These are phyloP conservation scores for Endoconidiophora polonica DNA, from an alignment of 2,329 filamentous ascomycete genomes.

Conservation along the genomic window DNA sequence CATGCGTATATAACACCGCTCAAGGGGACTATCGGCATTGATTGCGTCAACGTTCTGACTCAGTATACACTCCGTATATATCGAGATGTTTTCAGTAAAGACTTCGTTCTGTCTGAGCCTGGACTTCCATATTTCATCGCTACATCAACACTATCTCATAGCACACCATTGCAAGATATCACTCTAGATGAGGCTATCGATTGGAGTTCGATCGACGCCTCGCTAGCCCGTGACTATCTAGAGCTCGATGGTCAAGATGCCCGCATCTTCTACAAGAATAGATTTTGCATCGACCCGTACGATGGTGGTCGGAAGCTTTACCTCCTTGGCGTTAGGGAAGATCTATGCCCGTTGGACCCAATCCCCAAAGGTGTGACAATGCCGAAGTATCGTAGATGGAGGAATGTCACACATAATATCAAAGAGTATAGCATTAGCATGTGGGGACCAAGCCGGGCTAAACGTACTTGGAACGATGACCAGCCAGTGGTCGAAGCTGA, in stretches of 20 bases:
- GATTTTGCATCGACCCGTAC: constrained; percentile 38
- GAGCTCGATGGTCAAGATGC: constrained; percentile 25
- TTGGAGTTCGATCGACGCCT: constrained; percentile 37
- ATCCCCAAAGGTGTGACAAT: constrained; percentile 41
- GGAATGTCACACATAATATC: constrained; percentile 39
- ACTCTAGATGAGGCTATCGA: constrained; percentile 30
- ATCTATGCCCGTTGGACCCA: constrained; percentile 46
- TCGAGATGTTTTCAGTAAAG: constrained; percentile 76
- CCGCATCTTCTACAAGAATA: constrained; percentile 34
- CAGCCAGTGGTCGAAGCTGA: constrained; percentile 72
- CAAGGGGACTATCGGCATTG: constrained; percentile 25
- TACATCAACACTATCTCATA: constrained; percentile 29
- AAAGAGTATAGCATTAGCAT: constrained; percentile 72
- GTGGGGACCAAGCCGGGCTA: constrained; percentile 40
- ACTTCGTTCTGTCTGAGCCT: constrained; percentile 44
- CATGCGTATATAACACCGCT: constrained; percentile 35
- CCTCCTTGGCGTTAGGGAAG: constrained; percentile 32
- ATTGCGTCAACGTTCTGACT: constrained; percentile 34
- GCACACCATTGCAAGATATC: neutral
- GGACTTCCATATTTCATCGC: constrained; percentile 74
- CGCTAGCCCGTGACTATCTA: constrained; percentile 20
- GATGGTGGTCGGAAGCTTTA: constrained; percentile 49
- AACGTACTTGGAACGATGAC: constrained; percentile 38
- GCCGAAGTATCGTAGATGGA: constrained; percentile 28
- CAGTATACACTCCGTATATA: constrained; percentile 63